These are phyloP conservation scores for Anethum foeniculum DNA, from an alignment of 140 eudicot genomes.

Conservation along the genomic window DNA sequence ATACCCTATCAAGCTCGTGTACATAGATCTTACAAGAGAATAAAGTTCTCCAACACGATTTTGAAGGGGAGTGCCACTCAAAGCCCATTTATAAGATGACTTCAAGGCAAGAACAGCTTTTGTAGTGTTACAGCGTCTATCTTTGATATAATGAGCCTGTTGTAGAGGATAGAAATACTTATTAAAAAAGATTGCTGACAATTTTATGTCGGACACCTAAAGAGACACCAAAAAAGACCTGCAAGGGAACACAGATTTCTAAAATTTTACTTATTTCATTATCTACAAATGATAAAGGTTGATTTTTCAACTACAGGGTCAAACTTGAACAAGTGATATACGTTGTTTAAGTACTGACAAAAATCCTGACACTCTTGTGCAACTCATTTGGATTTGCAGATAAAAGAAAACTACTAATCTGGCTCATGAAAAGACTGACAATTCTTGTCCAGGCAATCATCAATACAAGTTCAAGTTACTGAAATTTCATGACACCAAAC, in stretches of 20 bases:
- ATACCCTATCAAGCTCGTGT: background rate
- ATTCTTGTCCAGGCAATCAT: background rate
- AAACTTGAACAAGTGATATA: no score
- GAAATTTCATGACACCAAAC: background rate
- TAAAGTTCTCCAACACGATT: slow-evolving; percentile 98
- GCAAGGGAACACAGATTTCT: background rate
- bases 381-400: background rate
- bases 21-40: slow-evolving; percentile 64
- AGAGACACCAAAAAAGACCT: background rate
- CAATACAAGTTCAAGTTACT: background rate
- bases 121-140: slow-evolving; percentile 77
- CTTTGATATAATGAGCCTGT: slow-evolving; percentile 91
- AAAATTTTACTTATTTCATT: background rate
- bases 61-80: slow-evolving; percentile 99
- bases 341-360: background rate
- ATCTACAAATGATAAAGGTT: background rate
- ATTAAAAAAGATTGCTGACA: background rate
- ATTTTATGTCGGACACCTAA: background rate
- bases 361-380: background rate
- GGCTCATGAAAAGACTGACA: background rate
- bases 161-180: slow-evolving; percentile 11
- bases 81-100: slow-evolving; percentile 91
- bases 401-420: background rate
- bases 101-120: slow-evolving; percentile 78
- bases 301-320: background rate